phyloP scores from a whole-genome alignment of 352 stramenopile species.

The Globisporangium spiculum region DNA sequence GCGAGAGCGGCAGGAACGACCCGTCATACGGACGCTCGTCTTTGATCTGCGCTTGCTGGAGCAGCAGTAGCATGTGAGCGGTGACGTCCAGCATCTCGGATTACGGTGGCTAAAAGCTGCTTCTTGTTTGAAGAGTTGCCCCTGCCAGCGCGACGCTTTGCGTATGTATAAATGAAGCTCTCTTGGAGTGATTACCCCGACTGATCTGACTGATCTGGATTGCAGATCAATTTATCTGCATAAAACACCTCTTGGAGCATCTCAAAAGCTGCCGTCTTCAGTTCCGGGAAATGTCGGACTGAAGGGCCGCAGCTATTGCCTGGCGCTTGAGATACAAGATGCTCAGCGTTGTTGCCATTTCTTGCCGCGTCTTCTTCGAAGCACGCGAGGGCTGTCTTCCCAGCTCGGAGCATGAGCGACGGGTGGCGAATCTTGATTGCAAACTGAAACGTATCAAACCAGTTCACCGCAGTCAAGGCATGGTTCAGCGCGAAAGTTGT shows the following conservation, averaged over 20 bases:
- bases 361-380: neutral
- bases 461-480: neutral
- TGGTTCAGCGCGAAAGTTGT: constrained; percentile 13
- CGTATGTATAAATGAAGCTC: neutral
- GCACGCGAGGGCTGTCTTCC: constrained; percentile 6
- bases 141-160: constrained; percentile 1
- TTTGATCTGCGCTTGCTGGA: constrained; percentile 47
- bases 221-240: neutral
- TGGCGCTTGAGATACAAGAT: neutral
- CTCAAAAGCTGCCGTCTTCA: constrained; percentile 7
- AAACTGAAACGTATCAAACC: constrained; percentile 7
- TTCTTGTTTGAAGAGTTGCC: neutral
- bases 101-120: neutral
- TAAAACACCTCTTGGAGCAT: constrained; percentile 14
- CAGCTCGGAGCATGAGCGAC: constrained; percentile 13
- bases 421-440: constrained; percentile 9
- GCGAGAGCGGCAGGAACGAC: constrained; percentile 53
- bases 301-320: neutral
- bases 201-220: neutral
- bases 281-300: neutral
- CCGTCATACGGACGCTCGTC: constrained; percentile 32
- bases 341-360: neutral
- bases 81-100: constrained; percentile 35
- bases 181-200: neutral
- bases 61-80: constrained; percentile 47